phyloP scores from a whole-genome alignment of 2,329 filamentous ascomycete species.

The Microsporum audouinii region DNA sequence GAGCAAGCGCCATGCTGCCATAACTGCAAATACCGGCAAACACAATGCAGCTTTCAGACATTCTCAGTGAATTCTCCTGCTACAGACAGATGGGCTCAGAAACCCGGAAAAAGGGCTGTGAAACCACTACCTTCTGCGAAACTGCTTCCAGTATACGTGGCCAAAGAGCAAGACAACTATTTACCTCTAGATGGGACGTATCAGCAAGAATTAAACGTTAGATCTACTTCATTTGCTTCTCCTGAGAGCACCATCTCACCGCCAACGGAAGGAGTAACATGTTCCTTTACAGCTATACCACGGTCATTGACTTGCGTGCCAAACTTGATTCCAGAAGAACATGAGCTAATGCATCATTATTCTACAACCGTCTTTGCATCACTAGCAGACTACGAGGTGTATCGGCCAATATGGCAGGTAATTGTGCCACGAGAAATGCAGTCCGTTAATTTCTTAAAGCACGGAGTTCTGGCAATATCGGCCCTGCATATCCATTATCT shows the following conservation, averaged over 20 bases:
- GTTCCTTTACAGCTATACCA: neutral
- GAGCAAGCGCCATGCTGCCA: conserved; percentile 14
- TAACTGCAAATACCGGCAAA: conserved; percentile 11
- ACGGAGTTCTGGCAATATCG: conserved; percentile 18
- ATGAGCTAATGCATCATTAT: conserved; percentile 14
- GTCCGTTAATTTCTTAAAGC: conserved; percentile 17
- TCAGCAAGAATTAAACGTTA: neutral
- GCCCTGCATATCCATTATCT: conserved; percentile 17
- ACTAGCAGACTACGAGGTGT: conserved; percentile 12
- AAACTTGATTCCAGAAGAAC: conserved; percentile 3
- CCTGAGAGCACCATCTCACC: neutral
- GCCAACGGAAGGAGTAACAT: neutral
- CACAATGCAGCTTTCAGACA: conserved; percentile 10
- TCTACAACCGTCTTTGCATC: conserved; percentile 8
- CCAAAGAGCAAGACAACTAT: neutral
- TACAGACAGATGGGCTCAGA: neutral
- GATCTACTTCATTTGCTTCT: neutral
- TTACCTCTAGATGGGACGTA: neutral
- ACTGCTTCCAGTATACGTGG: neutral
- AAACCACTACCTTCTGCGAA: neutral
- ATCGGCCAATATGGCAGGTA: conserved; percentile 13
- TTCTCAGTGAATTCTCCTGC: neutral
- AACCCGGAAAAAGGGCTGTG: neutral
- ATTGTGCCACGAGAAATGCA: conserved; percentile 12
- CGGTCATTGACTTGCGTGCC: neutral